Conservation (phyloP, 257 asterid species). For the Solanum peruvianum region DNA sequence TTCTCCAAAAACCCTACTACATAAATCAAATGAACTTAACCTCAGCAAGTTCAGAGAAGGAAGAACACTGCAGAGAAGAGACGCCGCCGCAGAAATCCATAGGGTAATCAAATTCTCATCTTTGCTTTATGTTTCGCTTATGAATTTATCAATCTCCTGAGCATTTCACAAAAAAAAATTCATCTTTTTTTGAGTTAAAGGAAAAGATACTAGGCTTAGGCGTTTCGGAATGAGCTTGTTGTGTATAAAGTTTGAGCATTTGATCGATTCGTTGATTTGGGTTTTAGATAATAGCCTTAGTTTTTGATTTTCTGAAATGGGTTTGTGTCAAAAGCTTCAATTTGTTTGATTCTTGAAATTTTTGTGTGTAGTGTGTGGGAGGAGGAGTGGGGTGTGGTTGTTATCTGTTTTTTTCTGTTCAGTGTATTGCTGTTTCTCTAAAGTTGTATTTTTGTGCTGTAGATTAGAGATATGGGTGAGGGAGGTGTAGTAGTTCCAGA, state of each 20-base stretch:
- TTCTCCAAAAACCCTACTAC: neutral
- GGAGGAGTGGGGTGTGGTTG: too few relatives aligned
- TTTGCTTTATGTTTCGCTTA: neutral
- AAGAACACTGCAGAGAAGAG: neutral
- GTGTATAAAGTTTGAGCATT: neutral
- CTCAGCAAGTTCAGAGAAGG: neutral
- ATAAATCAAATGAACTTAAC: neutral
- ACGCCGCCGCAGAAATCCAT: neutral
- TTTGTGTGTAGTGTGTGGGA: neutral
- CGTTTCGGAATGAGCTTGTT: neutral
- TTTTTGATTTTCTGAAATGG: neutral
- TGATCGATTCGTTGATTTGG: neutral
- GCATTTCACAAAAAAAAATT: neutral
- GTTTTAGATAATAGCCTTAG: neutral
- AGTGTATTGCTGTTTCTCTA: neutral
- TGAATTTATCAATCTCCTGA: neutral
- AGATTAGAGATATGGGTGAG: constrained; percentile 1
- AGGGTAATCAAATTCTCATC: neutral
- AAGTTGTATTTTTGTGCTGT: neutral
- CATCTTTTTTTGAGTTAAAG: neutral
- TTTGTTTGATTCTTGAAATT: neutral
- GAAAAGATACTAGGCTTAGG: neutral
- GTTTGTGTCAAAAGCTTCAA: neutral
- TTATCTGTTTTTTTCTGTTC: neutral
- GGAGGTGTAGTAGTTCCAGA: constrained; percentile 32